Percentiles rank a stretch among this genome's conserved stretches.
Conservation (phyloP, 2,329 filamentous ascomycete species). For the Leptoxyphium fumago region DNA sequence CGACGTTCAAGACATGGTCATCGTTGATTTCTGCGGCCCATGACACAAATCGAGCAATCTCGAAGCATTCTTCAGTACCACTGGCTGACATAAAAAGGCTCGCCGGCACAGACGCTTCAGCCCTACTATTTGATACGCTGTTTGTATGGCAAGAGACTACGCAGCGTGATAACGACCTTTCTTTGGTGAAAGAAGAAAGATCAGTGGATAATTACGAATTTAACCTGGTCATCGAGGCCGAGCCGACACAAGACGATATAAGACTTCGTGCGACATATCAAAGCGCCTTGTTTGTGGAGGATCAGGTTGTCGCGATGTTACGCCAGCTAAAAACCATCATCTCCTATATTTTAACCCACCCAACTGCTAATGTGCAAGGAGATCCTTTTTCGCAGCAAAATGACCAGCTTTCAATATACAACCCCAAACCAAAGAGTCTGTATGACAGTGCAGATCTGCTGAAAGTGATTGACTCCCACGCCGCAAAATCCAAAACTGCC, state of each 20-base stretch:
- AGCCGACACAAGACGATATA: constrained; percentile 41
- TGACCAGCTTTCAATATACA: constrained; percentile 22
- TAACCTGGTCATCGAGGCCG: constrained; percentile 59
- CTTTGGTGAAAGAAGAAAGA: constrained; percentile 38
- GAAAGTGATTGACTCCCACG: constrained; percentile 3
- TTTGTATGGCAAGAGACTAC: constrained; percentile 76
- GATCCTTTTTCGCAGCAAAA: constrained; percentile 7
- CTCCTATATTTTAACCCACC: constrained; percentile 25
- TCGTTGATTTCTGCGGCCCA: constrained; percentile 54
- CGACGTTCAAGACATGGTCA: constrained; percentile 33
- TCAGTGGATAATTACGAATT: constrained; percentile 64
- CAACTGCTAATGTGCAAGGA: constrained; percentile 20
- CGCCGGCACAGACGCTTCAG: constrained; percentile 29
- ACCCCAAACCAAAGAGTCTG: constrained; percentile 19
- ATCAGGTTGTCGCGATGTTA: constrained; percentile 42
- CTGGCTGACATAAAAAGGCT: constrained; percentile 55
- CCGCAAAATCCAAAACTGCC: constrained; percentile 34
- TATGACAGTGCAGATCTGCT: constrained; percentile 16
- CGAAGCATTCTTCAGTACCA: constrained; percentile 49
- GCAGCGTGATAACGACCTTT: constrained; percentile 7
- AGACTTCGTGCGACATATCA: constrained; percentile 42
- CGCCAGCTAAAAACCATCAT: constrained; percentile 46
- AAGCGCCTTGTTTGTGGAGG: constrained; percentile 35
- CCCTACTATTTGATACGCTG: constrained; percentile 55
- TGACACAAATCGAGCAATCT: constrained; percentile 46